phyloP scores from a whole-genome alignment of 2,329 filamentous ascomycete genomes.

The Colletotrichum orchidophilum region DNA sequence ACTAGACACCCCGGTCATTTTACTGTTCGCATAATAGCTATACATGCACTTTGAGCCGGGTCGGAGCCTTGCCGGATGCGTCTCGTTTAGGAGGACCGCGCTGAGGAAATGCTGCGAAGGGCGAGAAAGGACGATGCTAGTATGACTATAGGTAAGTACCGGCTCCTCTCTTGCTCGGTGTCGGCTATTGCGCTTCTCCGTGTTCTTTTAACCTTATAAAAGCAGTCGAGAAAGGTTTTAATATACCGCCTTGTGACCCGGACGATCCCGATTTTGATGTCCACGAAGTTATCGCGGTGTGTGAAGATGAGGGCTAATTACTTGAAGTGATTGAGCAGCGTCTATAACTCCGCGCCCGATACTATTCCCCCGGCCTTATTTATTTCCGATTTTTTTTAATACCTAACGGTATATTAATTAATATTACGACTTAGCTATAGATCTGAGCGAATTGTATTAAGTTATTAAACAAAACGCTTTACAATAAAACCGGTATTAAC shows the following conservation, averaged over 20 bases:
- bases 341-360: background rate
- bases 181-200: background rate
- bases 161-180: background rate
- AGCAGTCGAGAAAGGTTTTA: background rate
- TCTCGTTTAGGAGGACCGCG: background rate
- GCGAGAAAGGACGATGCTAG: background rate
- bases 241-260: background rate
- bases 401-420: background rate
- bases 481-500: background rate
- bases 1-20: constrained; percentile 16
- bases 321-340: background rate
- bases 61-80: background rate
- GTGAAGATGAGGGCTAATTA: background rate
- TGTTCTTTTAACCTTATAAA: background rate
- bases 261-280: background rate
- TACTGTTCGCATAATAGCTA: constrained; percentile 14
- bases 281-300: constrained; percentile 3
- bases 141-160: constrained; percentile 3
- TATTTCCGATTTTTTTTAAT: background rate
- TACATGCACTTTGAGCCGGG: constrained; percentile 1
- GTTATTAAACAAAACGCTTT: background rate
- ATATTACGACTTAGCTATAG: background rate
- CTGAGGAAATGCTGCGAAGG: background rate
- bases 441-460: background rate
- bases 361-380: background rate